Evolutionary conservation across 352 stramenopile species (phyloP).

Genomic region (Pythium vanterpoolii): DNA sequence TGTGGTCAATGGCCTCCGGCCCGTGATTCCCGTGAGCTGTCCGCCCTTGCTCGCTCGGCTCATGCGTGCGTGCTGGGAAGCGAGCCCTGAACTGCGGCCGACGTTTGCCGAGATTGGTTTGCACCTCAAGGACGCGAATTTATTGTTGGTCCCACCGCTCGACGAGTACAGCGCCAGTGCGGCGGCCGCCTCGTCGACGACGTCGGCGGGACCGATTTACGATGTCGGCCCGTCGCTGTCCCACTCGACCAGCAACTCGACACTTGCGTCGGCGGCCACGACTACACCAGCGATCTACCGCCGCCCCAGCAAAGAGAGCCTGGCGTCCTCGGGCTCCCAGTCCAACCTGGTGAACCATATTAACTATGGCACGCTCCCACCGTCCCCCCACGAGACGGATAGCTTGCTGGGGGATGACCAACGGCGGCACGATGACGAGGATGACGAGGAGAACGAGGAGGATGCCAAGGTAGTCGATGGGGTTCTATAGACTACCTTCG

Average conservation of each 20-base stretch:
- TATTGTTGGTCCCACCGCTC: constrained; percentile 48
- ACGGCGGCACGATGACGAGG: not conserved
- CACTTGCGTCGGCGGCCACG: constrained; percentile 12
- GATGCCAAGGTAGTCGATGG: not conserved
- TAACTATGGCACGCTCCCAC: constrained; percentile 8
- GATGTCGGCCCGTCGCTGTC: constrained; percentile 15
- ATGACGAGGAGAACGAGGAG: constrained; percentile 5
- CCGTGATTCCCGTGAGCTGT: constrained; percentile 82
- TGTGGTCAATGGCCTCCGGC: constrained; percentile 80
- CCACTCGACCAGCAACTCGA: constrained; percentile 17
- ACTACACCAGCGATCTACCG: constrained; percentile 19
- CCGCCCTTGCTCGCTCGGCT: constrained; percentile 66
- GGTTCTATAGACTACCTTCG: not conserved
- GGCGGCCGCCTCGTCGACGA: constrained; percentile 24
- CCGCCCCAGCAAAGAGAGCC: constrained; percentile 21
- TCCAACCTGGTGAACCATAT: not conserved
- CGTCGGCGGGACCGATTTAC: constrained; percentile 15
- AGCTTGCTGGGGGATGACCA: constrained; percentile 3
- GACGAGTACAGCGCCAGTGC: constrained; percentile 40
- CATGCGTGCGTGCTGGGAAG: constrained; percentile 85
- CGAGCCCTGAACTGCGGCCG: constrained; percentile 60
- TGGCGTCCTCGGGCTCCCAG: constrained; percentile 22
- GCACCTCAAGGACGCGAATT: constrained; percentile 69
- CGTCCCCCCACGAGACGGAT: constrained; percentile 15
- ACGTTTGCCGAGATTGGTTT: constrained; percentile 81